These are phyloP conservation scores for Xylaria flabelliformis DNA, from an alignment of 495 filamentous ascomycete species.

Conservation along the genomic window DNA sequence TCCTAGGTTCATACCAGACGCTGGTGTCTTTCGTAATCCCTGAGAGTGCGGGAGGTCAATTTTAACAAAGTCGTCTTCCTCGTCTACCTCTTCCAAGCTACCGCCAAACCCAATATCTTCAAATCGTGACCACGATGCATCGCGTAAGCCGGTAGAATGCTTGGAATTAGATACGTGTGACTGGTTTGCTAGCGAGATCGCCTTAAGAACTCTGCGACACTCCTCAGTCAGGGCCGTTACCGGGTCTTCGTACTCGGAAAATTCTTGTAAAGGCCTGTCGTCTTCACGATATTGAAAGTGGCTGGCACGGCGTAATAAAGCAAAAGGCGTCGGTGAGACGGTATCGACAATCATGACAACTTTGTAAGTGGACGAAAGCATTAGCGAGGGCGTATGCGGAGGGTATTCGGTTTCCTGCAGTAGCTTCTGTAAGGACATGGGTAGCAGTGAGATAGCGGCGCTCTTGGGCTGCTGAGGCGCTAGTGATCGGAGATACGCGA, in stretches of 20 bases:
- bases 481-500: slow-evolving; percentile 91
- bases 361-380: slow-evolving; percentile 82
- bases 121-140: slow-evolving; percentile 95
- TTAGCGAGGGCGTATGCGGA: slow-evolving; percentile 75
- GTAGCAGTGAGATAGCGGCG: slow-evolving; percentile 80
- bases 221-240: slow-evolving; percentile 89
- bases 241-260: slow-evolving; percentile 88
- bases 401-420: slow-evolving; percentile 95
- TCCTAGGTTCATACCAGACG: slow-evolving; percentile 64
- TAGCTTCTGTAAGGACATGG: slow-evolving; percentile 87
- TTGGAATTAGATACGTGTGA: slow-evolving; percentile 72
- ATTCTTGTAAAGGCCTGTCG: slow-evolving; percentile 80
- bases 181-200: slow-evolving; percentile 87
- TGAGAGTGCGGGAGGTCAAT: slow-evolving; percentile 40
- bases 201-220: slow-evolving; percentile 85
- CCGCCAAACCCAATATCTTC: slow-evolving; percentile 92
- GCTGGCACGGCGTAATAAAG: slow-evolving; percentile 87
- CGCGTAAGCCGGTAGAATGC: slow-evolving; percentile 71
- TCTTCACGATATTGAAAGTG: slow-evolving; percentile 94
- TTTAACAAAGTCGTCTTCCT: slow-evolving; percentile 62
- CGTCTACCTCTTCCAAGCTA: slow-evolving; percentile 71
- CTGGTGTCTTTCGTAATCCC: slow-evolving; percentile 65
- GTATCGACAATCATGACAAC: slow-evolving; percentile 97
- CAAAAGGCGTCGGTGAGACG: slow-evolving; percentile 93
- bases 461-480: slow-evolving; percentile 73